Evolutionary conservation across 2,329 filamentous ascomycete genomes (phyloP).

Genomic region (Fusarium denticulatum): DNA sequence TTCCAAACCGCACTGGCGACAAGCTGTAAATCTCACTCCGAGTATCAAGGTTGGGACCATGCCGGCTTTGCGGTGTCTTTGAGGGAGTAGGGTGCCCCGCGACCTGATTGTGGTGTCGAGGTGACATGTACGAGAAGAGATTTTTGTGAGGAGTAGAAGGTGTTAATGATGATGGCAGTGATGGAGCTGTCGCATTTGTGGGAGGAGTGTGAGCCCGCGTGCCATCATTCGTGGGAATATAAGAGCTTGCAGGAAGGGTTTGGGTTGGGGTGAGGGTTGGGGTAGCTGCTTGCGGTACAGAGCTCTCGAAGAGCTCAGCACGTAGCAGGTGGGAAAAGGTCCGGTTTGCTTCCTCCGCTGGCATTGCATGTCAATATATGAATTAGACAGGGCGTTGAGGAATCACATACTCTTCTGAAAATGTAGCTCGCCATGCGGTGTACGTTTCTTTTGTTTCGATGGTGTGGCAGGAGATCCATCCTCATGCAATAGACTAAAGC

Average conservation of each 20-base stretch:
- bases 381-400: background rate
- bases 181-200: conserved; percentile 66
- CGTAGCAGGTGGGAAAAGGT: conserved; percentile 90
- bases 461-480: conserved; percentile 93
- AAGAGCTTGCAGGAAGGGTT: conserved; percentile 58
- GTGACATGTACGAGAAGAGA: conserved; percentile 90
- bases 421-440: conserved; percentile 88
- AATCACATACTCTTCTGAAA: conserved; percentile 83
- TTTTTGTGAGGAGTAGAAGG: conserved; percentile 98
- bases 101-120: conserved; percentile 72
- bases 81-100: conserved; percentile 88
- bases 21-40: conserved; percentile 94
- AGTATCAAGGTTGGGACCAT: conserved; percentile 88
- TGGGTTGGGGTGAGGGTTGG: conserved; percentile 70
- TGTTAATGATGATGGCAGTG: conserved; percentile 78
- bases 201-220: conserved; percentile 85
- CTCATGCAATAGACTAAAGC: conserved; percentile 90
- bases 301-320: conserved; percentile 90
- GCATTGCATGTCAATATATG: conserved; percentile 14
- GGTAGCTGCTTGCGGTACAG: conserved; percentile 82
- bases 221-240: conserved; percentile 68
- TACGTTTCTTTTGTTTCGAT: conserved; percentile 83
- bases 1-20: conserved; percentile 91
- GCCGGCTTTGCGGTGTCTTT: conserved; percentile 86
- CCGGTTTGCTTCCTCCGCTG: conserved; percentile 91